Base-by-base conservation (phyloP, 306 rosid species). In the Parietaria judaica region DNA sequence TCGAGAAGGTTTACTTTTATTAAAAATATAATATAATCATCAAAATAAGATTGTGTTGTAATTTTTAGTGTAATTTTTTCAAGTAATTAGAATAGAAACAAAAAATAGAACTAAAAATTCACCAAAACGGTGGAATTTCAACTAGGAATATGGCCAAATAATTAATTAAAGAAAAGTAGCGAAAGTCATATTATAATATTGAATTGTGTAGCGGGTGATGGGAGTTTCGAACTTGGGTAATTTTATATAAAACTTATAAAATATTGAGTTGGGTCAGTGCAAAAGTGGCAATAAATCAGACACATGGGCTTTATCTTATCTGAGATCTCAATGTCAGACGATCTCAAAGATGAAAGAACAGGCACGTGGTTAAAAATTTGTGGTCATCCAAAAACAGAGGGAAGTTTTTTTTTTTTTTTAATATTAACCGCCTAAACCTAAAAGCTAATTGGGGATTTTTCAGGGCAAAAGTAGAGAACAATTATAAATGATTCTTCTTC, bases 251-350 rank as follows among this genome's bases (percentile, higher is more conserved):
- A 41, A 8, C 14, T 69, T 4, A 11, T 9, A 50, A 57, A 16
- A 7, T 12, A n/a, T 9, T 14, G 46, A 46, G 39, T 14, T 51
- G 46, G 61, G 61, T 5, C 11, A 50, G 11, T 17, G 13, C 3
- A 10, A 23, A 23, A 23, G 31, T 23, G 31, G 31, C 31, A 23
- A 23, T 23, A 23, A 23, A 23, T 23, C 5, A 60, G 61, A 69
- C 66, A 49, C 46, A 14, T 44, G 48, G 38, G 56, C 51, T 13
- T 13, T 36, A 48, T 63, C 43, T 46, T 47, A 57, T 36, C 66
- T 11, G 41, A 46, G 35, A 37, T 9, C 17, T 41, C 48, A 11
- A 54, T 14, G 23, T 55, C 41, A 37, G 8, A 38, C 54, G 35
- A 39, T 23, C 63, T 36, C n/a, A 16, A 47, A 31, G 17, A 13